phyloP scores from a whole-genome alignment of 2,329 filamentous ascomycete genomes.

The Metarhizium rileyi region DNA sequence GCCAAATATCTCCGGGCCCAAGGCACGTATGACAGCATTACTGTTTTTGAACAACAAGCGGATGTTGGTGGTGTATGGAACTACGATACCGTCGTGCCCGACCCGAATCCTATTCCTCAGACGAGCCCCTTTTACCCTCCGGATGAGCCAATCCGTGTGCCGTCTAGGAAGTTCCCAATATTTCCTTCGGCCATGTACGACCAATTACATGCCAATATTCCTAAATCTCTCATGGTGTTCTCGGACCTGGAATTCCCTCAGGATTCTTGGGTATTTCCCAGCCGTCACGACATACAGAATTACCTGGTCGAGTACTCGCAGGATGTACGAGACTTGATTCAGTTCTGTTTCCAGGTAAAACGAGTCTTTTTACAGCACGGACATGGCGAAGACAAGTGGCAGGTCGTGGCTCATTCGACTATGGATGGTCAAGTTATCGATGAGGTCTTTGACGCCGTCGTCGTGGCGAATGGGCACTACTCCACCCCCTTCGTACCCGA shows the following conservation, averaged over 20 bases:
- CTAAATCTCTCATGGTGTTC: slow-evolving; percentile 70
- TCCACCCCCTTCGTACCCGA: slow-evolving; percentile 57
- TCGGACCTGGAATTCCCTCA: slow-evolving; percentile 58
- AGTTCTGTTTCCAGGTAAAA: slow-evolving; percentile 62
- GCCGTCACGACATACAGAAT: slow-evolving; percentile 56
- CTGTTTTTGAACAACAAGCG: slow-evolving; percentile 72
- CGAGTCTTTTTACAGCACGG: slow-evolving; percentile 33
- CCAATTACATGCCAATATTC: slow-evolving; percentile 77
- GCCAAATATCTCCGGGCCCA: slow-evolving; percentile 74
- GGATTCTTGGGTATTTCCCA: slow-evolving; percentile 63
- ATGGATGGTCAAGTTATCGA: slow-evolving; percentile 27
- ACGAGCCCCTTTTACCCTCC: slow-evolving; percentile 51
- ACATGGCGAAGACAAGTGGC: slow-evolving; percentile 45
- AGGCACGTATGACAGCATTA: slow-evolving; percentile 55
- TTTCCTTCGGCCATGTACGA: slow-evolving; percentile 84
- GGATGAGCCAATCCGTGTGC: slow-evolving; percentile 51
- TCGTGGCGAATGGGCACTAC: slow-evolving; percentile 70
- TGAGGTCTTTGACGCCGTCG: slow-evolving; percentile 60
- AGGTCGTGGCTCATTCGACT: slow-evolving; percentile 44
- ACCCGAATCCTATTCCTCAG: slow-evolving; percentile 52
- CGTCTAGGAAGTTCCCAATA: slow-evolving; percentile 33
- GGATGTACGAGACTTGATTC: slow-evolving; percentile 56
- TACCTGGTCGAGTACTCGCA: slow-evolving; percentile 67
- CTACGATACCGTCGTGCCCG: slow-evolving; percentile 48
- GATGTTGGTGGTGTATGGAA: slow-evolving; percentile 80